Base-by-base conservation (phyloP, 352 stramenopile species). In the Phytopythium boreale region DNA sequence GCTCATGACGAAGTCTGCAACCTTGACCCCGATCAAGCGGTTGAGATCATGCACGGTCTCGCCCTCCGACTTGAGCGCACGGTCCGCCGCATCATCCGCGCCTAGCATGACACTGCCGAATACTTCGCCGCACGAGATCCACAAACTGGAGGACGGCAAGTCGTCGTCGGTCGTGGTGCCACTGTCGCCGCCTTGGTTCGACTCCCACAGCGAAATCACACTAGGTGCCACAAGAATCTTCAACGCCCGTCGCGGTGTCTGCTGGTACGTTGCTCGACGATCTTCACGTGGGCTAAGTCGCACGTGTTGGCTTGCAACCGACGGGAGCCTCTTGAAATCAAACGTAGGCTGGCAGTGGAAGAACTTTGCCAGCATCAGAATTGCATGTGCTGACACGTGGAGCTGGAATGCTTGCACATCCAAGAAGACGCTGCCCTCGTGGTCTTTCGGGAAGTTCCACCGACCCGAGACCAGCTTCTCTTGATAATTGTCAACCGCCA, bases 211-310 rank as follows among this genome's bases (percentile, higher is more conserved):
- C 29, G 82, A 91, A 37, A 83, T 61, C 10, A 91, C 47, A 56
- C 81, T 90, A 55, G 77, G 80, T 56, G 80, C 81, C 29, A 93
- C 44, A 37, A 93, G 70, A 10, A 93, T n/a, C 59, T 93, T 93
- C 4, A 84, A 60, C 50, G 67, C 72, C 53, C 64, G 79, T 66
- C 68, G 75, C 26, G 27, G 26, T 31, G 26, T 74, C 57, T 17
- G 41, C 37, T 61, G 68, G 75, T 39, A 43, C n/a, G 14, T 12
- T 24, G 55, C 22, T 22, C 63, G 56, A 20, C 53, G 36, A n/a
- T 67, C 37, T 41, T 22, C 39, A 6, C 20, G 4, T 56, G 63
- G 58, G 26, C 17, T 15, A 22, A 17, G 4, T 31, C 59, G 47
- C 20, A 62, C 31, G 1, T 36, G 57, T 51, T 39, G 34, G 66